phyloP scores from a whole-genome alignment of 306 rosid genomes.

The Benincasa hispida region DNA sequence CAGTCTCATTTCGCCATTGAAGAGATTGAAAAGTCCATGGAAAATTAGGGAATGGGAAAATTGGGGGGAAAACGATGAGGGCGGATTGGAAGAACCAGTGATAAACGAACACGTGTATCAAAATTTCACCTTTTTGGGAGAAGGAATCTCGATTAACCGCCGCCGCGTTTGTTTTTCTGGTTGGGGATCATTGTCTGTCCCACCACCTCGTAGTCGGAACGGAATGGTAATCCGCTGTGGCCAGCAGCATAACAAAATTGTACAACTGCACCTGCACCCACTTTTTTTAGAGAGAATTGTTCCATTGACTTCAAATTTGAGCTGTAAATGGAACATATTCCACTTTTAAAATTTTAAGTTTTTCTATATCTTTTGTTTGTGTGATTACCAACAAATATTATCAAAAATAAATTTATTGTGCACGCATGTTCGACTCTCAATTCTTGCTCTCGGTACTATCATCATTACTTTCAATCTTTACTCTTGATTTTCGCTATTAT shows the following conservation, averaged over 20 bases:
- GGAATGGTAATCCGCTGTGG: not conserved
- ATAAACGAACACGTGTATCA: constrained; percentile 7
- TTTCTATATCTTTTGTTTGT: too few relatives aligned
- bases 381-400: too few relatives aligned
- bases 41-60: not conserved
- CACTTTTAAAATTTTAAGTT: too few relatives aligned
- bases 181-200: not conserved
- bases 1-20: not conserved
- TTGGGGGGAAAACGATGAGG: not conserved
- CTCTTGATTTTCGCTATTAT: too few relatives aligned
- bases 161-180: constrained; percentile 1
- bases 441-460: too few relatives aligned
- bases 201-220: not conserved
- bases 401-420: too few relatives aligned
- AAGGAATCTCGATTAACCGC: not conserved
- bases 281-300: too few relatives aligned
- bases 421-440: too few relatives aligned
- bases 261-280: not conserved
- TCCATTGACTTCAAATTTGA: too few relatives aligned
- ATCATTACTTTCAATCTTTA: too few relatives aligned
- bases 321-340: too few relatives aligned
- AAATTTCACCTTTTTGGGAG: not conserved
- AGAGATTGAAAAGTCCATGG: not conserved
- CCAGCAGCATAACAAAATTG: not conserved
- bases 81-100: not conserved